Base-by-base conservation (phyloP, 2,329 filamentous ascomycete genomes). In the Paecilomyces formosus region DNA sequence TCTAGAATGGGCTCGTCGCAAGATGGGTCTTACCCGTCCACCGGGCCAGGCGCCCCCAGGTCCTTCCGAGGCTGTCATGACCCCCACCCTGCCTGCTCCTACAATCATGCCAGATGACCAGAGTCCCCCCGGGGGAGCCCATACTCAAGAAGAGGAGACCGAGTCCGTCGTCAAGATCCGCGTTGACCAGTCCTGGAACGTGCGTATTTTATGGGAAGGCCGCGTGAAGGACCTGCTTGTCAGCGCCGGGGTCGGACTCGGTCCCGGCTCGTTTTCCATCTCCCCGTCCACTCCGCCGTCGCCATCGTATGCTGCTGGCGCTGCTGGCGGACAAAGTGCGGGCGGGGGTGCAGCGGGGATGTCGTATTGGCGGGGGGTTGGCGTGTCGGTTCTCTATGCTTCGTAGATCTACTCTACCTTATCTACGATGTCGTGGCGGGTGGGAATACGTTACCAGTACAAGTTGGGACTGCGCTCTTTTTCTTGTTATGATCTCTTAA, bases 161-260 rank as follows among this genome's bases (percentile, higher is more conserved):
- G 85, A 89, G 31, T 93, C 92, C 6, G 92, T 97, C 31, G 76
- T 99, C 64, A 99, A 97, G 75, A 88, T 92, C 52, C 85, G 90
- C 55, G 80, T 97, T 56, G 92, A 97, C 70, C 92, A 97, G 77
- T 89, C 92, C 64, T 87, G 91, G 77, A 87, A 88, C 63, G 85
- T 97, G 57, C 90, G 92, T 0, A 73, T 97, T 55, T 76, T 97
- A 22, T 99, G 94, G 93, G 93, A 97, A 72, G 92, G 93, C 1
- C 83, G 92, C 57, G 84, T 95, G 60, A 96, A 97, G 78, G 93
- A 96, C 64, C 78, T 99, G 60, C 81, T 99, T 58, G 95, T 97
- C 72, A 96, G 91, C 66, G 81, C 96, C 50, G 94, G 94, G 9
- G 90, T 91, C 58, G 90, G 86, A 55, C 85, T 99, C 57, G 92